A percentile compares a stretch with the other conserved stretches of the same genome.
phyloP scores from a whole-genome alignment of 2,329 filamentous ascomycete species.

The Metarhizium anisopliae region DNA sequence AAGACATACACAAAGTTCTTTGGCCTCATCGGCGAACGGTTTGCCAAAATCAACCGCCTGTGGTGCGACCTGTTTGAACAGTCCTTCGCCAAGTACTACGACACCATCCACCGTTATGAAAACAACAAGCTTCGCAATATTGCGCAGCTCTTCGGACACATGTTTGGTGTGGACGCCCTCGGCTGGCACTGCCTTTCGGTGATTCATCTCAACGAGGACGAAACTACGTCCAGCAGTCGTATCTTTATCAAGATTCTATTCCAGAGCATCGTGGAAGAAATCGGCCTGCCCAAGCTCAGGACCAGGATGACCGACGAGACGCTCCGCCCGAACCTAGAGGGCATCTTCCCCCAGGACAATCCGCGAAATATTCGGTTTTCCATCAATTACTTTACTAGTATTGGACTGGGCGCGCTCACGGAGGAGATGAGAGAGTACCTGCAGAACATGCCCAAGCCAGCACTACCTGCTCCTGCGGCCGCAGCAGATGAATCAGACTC shows the following conservation, averaged over 20 bases:
- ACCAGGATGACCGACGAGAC: conserved; percentile 69
- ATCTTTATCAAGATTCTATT: conserved; percentile 99
- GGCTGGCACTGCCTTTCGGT: conserved; percentile 84
- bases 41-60: conserved; percentile 89
- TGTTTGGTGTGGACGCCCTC: conserved; percentile 79
- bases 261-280: conserved; percentile 79
- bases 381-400: conserved; percentile 99
- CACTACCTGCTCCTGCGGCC: conserved; percentile 58
- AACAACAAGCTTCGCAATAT: conserved; percentile 94
- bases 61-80: conserved; percentile 93
- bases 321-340: conserved; percentile 68
- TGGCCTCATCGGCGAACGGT: conserved; percentile 85
- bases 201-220: conserved; percentile 89
- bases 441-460: conserved; percentile 81
- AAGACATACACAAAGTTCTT: conserved; percentile 98
- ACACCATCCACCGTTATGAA: conserved; percentile 94
- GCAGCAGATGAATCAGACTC: conserved; percentile 52
- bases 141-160: conserved; percentile 86
- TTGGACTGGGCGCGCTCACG: conserved; percentile 89
- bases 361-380: conserved; percentile 88
- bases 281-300: conserved; percentile 74
- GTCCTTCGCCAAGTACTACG: conserved; percentile 86
- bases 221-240: conserved; percentile 90
- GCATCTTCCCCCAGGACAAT: conserved; percentile 84
- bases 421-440: conserved; percentile 91